A percentile compares a stretch with the other conserved stretches of the same genome.
Evolutionary conservation across 2,329 filamentous ascomycete genomes (phyloP).

Genomic region (Alternaria sp.): DNA sequence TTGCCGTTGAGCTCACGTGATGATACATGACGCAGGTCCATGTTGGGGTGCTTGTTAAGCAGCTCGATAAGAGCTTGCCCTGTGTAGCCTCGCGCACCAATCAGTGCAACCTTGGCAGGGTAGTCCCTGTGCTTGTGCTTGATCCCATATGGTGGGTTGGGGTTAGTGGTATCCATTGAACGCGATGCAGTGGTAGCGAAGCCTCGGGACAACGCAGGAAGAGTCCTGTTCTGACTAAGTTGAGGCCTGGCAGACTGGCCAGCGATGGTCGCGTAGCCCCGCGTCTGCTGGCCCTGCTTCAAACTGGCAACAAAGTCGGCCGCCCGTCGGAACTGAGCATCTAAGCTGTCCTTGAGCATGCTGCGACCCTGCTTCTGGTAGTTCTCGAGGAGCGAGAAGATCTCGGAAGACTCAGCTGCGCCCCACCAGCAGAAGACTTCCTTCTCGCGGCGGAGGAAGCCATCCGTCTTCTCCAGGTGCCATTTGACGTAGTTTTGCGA

Average conservation of each 20-base stretch:
- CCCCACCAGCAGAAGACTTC: constrained; percentile 98
- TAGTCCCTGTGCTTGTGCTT: constrained; percentile 85
- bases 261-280: constrained; percentile 65
- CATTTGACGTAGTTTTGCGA: constrained; percentile 91
- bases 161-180: constrained; percentile 68
- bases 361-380: constrained; percentile 82
- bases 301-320: constrained; percentile 71
- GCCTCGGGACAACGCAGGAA: constrained; percentile 52
- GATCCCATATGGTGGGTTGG: constrained; percentile 86
- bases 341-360: constrained; percentile 89
- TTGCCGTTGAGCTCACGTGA: constrained; percentile 90
- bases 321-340: constrained; percentile 81
- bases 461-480: constrained; percentile 98
- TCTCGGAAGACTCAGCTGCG: constrained; percentile 79
- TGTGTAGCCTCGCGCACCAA: constrained; percentile 92
- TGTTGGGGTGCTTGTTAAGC: constrained; percentile 83
- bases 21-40: constrained; percentile 90
- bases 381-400: constrained; percentile 82
- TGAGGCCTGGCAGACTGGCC: constrained; percentile 40
- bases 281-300: constrained; percentile 66
- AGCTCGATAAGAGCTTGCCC: constrained; percentile 89
- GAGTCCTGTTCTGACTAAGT: constrained; percentile 29
- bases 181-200: constrained; percentile 61
- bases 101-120: constrained; percentile 81
- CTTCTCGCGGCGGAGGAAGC: constrained; percentile 82